Base-by-base conservation (phyloP, 2,329 filamentous ascomycete species). In the Nigrospora osmanthi region DNA sequence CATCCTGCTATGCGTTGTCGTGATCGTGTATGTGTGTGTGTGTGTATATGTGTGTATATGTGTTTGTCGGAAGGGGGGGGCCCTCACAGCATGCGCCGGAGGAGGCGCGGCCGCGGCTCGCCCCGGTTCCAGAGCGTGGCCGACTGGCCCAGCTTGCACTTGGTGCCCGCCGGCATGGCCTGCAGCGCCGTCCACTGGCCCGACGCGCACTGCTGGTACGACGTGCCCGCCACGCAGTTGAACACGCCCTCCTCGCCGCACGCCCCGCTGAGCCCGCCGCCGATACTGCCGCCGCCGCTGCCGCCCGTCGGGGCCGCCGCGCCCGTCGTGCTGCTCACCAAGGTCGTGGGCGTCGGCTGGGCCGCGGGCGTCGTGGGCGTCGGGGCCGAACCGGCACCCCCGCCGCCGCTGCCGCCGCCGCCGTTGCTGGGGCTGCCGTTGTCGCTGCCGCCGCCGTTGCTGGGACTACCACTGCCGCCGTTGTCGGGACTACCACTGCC, bases 401-500 rank as follows among this genome's bases (percentile, higher is more conserved):
- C 41, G 9, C 40, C 35, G 28, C 39, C 42, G 17, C 40, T 45
- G 12, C 51, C 44, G n/a, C 45, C 50, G 10, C 49, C 48, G 12
- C 38, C 17, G 11, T 17, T 46, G n/a, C 48, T 38, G 23, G 35
- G 47, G 10, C 17, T 35, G 14, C 42, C 43, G 3, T 30, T 31
- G 47, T 42, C 41, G 59, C 64, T 42, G 35, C 43, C 36, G 2
- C 40, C n/a, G n/a, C n/a, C 28, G 40, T 72, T 65, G 10, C 64
- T 64, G 44, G 82, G 73, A 3, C 80, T 68, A 1, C 70, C 50
- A 41, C 87, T 87, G 0, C 86, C 76, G 50, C 85, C 68, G 9
- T 84, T 83, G 68, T 83, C 91, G 15, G 69, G 60, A 49, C n/a
- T n/a, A n/a, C 85, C 71, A 52, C 88, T 80, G 3, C 66, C 58